Base-by-base conservation (phyloP, 129 eudicot species). In the Oenanthe sinensis region DNA sequence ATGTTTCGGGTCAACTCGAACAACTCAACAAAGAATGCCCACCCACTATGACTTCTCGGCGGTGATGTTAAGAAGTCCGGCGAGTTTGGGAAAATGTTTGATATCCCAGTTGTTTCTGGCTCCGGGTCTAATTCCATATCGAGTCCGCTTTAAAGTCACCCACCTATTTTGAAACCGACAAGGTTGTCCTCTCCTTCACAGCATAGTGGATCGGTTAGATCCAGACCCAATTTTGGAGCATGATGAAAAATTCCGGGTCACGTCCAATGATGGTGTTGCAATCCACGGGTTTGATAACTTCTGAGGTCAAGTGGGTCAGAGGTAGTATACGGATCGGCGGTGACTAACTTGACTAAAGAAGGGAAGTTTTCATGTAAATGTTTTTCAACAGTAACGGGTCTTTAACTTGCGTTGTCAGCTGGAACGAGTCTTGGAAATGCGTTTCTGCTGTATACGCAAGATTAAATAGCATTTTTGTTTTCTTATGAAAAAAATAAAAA, bases 11-110 rank as follows among this genome's bases (percentile, higher is more conserved):
- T 79, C 91, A 90, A 48, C 97, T 97, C 80, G 96, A 94, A 42
- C 91, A 83, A 16, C 90, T 30, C 19, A 86, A 8, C 77, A 88
- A 90, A 52, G 89, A 87, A 33, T 89, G 88, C 45, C 87, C 36
- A 24, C 97, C 95, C 44, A 78, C 91, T n/a, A 72, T 86, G 80
- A 80, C 82, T 88, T 28, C 92, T 92, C 88, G 97, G 95, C 84
- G 99, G 97, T 62, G 99, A 96, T 75, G 89, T 92, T 67, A 92
- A 89, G 55, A 92, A 90, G 30, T 96, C 97, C 50, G 99, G 99
- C 28, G 99, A 96, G 78, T 95, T 96, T 43, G 97, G 90, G 0
- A 96, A 89, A 79, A 96, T 96, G 99, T 88, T 92, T 80, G 96
- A 91, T 62, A 82, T 91, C 20, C 87, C 88, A 50, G 26, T 83